phyloP scores from a whole-genome alignment of 2,329 filamentous ascomycete genomes.

The Rosellinia necatrix region DNA sequence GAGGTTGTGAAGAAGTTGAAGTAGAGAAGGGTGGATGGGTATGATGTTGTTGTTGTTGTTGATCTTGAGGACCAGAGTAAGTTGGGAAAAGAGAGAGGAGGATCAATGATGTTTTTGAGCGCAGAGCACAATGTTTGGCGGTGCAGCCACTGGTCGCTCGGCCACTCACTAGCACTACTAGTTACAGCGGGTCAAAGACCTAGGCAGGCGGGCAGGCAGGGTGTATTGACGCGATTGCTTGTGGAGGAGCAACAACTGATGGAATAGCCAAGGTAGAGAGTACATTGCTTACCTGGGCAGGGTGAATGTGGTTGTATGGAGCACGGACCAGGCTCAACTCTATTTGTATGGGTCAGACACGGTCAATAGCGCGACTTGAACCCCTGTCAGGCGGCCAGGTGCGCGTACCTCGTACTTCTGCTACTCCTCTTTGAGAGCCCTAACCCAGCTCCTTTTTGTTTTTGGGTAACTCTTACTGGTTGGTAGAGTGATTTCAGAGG shows the following conservation, averaged over 20 bases:
- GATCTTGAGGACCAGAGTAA: constrained; percentile 16
- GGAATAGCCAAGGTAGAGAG: constrained; percentile 23
- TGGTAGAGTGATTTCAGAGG: constrained; percentile 17
- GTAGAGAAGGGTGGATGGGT: constrained; percentile 10
- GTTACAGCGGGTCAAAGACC: constrained; percentile 22
- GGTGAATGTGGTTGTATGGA: neutral
- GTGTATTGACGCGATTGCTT: constrained; percentile 7
- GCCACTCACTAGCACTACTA: too few species aligned
- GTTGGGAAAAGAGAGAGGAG: constrained; percentile 26
- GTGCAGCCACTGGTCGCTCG: constrained; percentile 28
- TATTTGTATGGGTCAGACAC: constrained; percentile 33
- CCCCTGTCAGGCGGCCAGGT: constrained; percentile 20
- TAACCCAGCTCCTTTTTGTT: neutral
- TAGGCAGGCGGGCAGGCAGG: neutral
- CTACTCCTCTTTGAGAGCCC: neutral
- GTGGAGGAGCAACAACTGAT: constrained; percentile 15
- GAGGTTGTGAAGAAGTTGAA: constrained; percentile 8
- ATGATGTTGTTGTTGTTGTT: constrained; percentile 28
- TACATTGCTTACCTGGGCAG: constrained; percentile 34
- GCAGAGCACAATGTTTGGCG: constrained; percentile 34
- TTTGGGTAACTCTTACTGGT: neutral
- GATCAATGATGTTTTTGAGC: constrained; percentile 37
- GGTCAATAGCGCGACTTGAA: constrained; percentile 33
- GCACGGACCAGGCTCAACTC: constrained; percentile 15
- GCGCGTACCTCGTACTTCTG: constrained; percentile 27